These are phyloP conservation scores for Catenaria anguillulae DNA, from an alignment of 371 early-diverging fungal genomes.

Conservation along the genomic window DNA sequence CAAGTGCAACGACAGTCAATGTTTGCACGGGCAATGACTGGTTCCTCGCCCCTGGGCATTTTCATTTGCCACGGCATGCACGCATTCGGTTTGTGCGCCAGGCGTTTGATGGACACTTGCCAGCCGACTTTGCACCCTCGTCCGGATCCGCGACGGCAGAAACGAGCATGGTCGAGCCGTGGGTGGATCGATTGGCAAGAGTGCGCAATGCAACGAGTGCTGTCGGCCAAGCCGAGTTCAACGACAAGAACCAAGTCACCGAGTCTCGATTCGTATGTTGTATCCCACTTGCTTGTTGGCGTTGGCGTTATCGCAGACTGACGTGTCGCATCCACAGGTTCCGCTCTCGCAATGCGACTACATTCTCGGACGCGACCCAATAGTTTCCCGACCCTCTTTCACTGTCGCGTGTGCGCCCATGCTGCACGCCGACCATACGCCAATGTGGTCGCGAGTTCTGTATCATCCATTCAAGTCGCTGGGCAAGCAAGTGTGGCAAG, in stretches of 20 bases:
- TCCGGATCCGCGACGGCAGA: not conserved
- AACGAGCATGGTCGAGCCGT: not conserved
- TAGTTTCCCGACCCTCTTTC: not conserved
- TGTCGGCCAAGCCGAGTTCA: not conserved
- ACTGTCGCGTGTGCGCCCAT: not conserved
- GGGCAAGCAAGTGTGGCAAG: not conserved
- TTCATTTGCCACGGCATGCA: constrained; percentile 50
- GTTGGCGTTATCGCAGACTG: not conserved
- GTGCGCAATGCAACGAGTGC: not conserved
- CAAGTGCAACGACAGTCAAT: constrained; percentile 11
- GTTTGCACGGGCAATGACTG: constrained; percentile 89
- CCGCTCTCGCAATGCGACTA: not conserved
- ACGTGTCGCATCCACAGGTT: not conserved
- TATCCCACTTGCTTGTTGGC: not conserved
- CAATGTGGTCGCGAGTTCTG: not conserved
- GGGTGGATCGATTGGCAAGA: not conserved
- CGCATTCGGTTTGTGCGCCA: constrained; percentile 22
- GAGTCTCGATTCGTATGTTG: not conserved
- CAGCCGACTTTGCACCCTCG: constrained; percentile 20
- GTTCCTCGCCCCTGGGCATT: constrained; percentile 84
- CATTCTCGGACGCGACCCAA: not conserved
- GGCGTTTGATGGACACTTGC: constrained; percentile 28
- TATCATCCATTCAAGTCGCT: not conserved
- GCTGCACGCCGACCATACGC: not conserved
- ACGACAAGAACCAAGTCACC: not conserved